phyloP scores from a whole-genome alignment of 2,329 filamentous ascomycete genomes.

The Pseudocercospora macadamiae region DNA sequence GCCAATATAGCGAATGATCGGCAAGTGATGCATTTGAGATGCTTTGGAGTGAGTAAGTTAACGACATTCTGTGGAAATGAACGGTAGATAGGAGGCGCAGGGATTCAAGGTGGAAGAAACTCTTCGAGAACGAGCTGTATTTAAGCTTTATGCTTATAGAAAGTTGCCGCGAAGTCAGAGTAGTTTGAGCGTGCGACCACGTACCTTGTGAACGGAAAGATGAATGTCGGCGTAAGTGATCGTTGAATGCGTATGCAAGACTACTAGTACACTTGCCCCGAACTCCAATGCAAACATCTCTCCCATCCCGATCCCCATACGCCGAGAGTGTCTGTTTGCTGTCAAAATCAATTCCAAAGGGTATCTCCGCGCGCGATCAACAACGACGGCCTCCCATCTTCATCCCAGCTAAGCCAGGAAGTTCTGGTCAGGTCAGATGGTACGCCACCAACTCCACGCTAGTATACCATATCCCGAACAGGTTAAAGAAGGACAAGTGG shows the following conservation, averaged over 20 bases:
- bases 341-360: constrained; percentile 12
- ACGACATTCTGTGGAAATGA: background rate
- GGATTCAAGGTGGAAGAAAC: background rate
- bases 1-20: no score
- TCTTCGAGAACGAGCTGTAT: constrained; percentile 10
- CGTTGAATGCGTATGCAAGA: background rate
- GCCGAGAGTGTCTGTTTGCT: background rate
- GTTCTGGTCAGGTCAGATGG: constrained; percentile 15
- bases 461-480: constrained; percentile 16
- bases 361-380: constrained; percentile 22
- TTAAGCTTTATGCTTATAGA: background rate
- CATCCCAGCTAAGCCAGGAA: constrained; percentile 15
- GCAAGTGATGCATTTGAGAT: no score
- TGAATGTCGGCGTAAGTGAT: background rate
- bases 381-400: constrained; percentile 17
- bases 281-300: background rate
- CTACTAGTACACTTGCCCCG: background rate
- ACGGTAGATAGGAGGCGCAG: background rate
- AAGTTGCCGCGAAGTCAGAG: background rate
- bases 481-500: constrained; percentile 7
- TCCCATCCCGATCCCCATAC: background rate
- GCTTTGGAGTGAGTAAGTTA: background rate
- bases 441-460: constrained; percentile 28
- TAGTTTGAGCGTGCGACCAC: background rate
- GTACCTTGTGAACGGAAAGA: background rate